Conservation (phyloP, 2,329 filamentous ascomycete genomes). For the Rhytidhysteron rufulum region DNA sequence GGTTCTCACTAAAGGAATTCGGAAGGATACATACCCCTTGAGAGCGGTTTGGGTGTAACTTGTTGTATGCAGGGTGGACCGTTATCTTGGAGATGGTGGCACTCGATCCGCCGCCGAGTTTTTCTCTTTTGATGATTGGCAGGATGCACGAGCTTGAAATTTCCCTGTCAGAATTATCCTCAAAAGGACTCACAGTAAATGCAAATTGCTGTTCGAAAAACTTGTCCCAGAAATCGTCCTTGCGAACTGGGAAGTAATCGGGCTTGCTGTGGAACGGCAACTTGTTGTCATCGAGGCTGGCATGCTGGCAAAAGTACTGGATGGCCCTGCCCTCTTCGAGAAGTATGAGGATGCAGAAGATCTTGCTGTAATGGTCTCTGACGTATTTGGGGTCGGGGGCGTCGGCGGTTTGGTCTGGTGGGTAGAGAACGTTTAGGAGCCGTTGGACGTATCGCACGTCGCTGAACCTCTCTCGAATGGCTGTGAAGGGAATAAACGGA, state of each 20-base stretch:
- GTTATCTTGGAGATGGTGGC: constrained; percentile 8
- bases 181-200: constrained; percentile 5
- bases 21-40: not conserved
- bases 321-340: constrained; percentile 10
- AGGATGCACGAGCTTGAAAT: constrained; percentile 5
- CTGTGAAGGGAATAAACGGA: too few relatives aligned
- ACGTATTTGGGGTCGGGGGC: constrained; percentile 3
- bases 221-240: constrained; percentile 3
- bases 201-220: constrained; percentile 15
- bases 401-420: too few relatives aligned
- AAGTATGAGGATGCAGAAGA: constrained; percentile 14
- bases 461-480: too few relatives aligned
- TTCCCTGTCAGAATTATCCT: constrained; percentile 1
- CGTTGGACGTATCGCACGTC: too few relatives aligned
- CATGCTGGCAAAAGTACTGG: constrained; percentile 5
- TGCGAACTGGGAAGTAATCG: constrained; percentile 3
- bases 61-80: constrained; percentile 10
- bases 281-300: constrained; percentile 5
- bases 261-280: constrained; percentile 10
- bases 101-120: not conserved
- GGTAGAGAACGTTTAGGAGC: too few relatives aligned
- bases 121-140: constrained; percentile 4
- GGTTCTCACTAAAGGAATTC: not conserved
- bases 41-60: not conserved
- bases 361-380: constrained; percentile 4